Percentiles rank a stretch among this genome's conserved stretches.
phyloP scores from a whole-genome alignment of 1,284 basidiomycete genomes.

The Retiboletus flavoniger region DNA sequence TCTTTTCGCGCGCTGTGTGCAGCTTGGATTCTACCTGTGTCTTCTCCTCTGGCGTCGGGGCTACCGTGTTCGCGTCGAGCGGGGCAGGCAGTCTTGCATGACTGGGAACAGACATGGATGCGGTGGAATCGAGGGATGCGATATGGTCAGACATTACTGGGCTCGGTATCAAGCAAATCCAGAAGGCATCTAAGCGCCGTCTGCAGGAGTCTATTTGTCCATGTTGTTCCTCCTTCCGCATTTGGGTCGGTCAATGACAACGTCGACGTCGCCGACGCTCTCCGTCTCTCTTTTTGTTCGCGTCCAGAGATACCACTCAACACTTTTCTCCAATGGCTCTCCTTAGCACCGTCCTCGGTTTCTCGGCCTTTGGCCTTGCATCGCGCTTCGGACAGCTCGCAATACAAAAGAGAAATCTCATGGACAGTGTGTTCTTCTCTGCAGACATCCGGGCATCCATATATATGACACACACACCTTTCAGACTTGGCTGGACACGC shows the following conservation, averaged over 20 bases:
- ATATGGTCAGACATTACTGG: constrained; percentile 16
- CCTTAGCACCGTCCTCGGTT: constrained; percentile 72
- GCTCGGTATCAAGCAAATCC: neutral
- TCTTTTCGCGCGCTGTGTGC: constrained; percentile 61
- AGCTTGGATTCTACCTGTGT: constrained; percentile 48
- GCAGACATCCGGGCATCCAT: neutral
- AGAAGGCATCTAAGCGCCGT: neutral
- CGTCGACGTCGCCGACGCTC: constrained; percentile 12
- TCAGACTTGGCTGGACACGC: constrained; percentile 64
- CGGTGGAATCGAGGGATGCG: neutral
- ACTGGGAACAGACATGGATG: constrained; percentile 1
- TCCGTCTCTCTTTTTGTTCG: constrained; percentile 7
- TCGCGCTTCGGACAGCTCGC: constrained; percentile 79
- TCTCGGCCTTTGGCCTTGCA: constrained; percentile 75
- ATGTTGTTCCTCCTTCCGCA: constrained; percentile 20
- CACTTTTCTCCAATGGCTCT: constrained; percentile 54
- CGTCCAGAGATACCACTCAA: constrained; percentile 1
- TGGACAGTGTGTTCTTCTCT: constrained; percentile 55
- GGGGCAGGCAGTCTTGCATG: constrained; percentile 1
- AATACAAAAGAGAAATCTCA: constrained; percentile 67
- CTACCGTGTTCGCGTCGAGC: constrained; percentile 26
- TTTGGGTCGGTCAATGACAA: constrained; percentile 3
- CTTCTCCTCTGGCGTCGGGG: constrained; percentile 24
- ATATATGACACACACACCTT: neutral
- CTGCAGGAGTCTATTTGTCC: constrained; percentile 24